Conservation (phyloP, 2,329 filamentous ascomycete species). For the Talaromyces sp. region DNA sequence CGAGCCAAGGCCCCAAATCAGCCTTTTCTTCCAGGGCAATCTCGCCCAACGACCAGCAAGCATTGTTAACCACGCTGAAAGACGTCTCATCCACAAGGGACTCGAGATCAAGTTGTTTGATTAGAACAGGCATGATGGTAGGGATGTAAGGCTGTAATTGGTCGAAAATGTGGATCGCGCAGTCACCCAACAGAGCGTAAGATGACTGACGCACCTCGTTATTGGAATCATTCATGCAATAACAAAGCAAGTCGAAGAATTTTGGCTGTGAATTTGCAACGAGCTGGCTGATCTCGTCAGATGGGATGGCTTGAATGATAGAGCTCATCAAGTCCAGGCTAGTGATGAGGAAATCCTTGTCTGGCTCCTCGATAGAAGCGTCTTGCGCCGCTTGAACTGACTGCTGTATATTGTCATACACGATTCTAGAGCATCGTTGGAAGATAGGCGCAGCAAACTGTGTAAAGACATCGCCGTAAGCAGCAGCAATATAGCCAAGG, state of each 20-base stretch:
- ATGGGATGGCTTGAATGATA: constrained; percentile 83
- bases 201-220: constrained; percentile 95
- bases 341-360: constrained; percentile 96
- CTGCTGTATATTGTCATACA: constrained; percentile 85
- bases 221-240: constrained; percentile 87
- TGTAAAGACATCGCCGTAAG: constrained; percentile 75
- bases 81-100: constrained; percentile 70
- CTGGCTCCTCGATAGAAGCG: constrained; percentile 68
- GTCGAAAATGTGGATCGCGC: constrained; percentile 84
- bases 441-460: constrained; percentile 87
- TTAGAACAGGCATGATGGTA: constrained; percentile 70
- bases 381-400: constrained; percentile 68
- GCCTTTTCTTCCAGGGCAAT: constrained; percentile 74
- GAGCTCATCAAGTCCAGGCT: constrained; percentile 90
- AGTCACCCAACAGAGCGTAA: constrained; percentile 91
- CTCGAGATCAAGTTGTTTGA: constrained; percentile 82
- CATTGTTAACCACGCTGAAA: constrained; percentile 95
- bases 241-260: constrained; percentile 84
- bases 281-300: constrained; percentile 69
- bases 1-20: constrained; percentile 72
- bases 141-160: constrained; percentile 72
- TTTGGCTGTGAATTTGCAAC: constrained; percentile 71
- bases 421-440: constrained; percentile 80
- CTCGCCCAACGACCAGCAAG: constrained; percentile 94
- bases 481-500: constrained; percentile 86